Base-by-base conservation (phyloP, 257 asterid genomes). In the Craterostigma plantagineum region DNA sequence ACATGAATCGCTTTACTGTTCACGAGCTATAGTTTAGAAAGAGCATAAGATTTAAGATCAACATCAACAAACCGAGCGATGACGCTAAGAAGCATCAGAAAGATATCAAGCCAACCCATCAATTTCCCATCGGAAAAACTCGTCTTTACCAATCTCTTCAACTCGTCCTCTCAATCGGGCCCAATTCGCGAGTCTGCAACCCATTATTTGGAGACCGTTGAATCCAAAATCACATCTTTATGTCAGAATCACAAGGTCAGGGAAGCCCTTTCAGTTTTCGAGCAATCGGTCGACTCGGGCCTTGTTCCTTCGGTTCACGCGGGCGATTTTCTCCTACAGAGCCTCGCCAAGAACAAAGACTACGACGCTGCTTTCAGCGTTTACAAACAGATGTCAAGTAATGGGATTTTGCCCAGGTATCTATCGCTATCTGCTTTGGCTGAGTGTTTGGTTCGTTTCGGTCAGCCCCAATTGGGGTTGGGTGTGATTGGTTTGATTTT, bases 291-390 rank as follows among this genome's bases (percentile, higher is more conserved):
- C 50, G 76, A 66, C 27, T 42, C 14, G 40, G 72, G 80, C 35
- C 45, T 57, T 9, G 27, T 63, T 35, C 91, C 83, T 7, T 68
- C 73, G 11, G 61, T 46, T 36, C 16, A 51, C 9, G 37, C 56
- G 10, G 54, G 57, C 56, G 72, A 73, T 48, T 46, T 46, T 53
- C 72, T 81, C 17, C 16, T 77, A 52, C 70, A 58, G 45, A 65
- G 49, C 30, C 79, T 76, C 53, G 77, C 65, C 39, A 77, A 66
- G 74, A 69, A 61, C n/a, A 70, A 70, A 51, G 70, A 67, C 52
- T 68, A 73, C 59, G 17, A 38, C 13, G 54, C 61, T 66, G 74
- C 74, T 14, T 55, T 60, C 12, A 35, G 10, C 45, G 61, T 66
- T 45, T 81, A 71, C 23, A 53, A 34, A 60, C 60, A 60, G 64